Evolutionary conservation across 2,329 filamentous ascomycete species (phyloP).

Genomic region (Exophiala spinifera): DNA sequence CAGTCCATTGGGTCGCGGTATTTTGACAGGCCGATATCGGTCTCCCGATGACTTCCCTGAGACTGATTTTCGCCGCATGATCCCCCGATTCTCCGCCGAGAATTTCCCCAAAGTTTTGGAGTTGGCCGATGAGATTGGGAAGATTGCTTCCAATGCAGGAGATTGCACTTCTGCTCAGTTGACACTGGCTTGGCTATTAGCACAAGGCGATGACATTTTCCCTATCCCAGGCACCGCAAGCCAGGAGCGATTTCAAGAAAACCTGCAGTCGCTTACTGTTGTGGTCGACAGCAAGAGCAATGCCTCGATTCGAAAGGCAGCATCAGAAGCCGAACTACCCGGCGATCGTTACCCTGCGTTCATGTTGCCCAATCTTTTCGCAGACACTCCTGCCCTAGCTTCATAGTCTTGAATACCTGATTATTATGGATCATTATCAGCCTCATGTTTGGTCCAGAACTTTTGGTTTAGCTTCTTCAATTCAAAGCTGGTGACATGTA

Average conservation of each 20-base stretch:
- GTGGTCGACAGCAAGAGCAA: constrained; percentile 12
- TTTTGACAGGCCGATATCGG: constrained; percentile 44
- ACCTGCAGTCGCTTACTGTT: constrained; percentile 27
- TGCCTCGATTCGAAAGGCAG: constrained; percentile 6
- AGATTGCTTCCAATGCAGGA: constrained; percentile 52
- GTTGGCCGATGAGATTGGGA: constrained; percentile 50
- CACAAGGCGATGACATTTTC: constrained; percentile 58
- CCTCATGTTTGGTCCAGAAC: no score
- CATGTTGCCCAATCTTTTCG: no score
- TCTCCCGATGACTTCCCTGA: constrained; percentile 39
- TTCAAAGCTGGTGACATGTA: no score
- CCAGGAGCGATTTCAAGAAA: constrained; percentile 46
- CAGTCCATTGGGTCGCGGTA: constrained; percentile 43
- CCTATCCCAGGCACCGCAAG: constrained; percentile 58
- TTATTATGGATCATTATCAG: no score
- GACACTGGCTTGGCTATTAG: constrained; percentile 61
- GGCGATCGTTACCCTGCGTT: no score
- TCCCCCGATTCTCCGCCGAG: constrained; percentile 52
- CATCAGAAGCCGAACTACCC: not conserved
- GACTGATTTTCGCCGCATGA: constrained; percentile 44
- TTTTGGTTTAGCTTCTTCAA: no score
- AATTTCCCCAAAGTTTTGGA: constrained; percentile 57
- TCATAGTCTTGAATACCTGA: no score
- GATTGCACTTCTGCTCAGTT: constrained; percentile 57
- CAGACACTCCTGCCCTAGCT: no score